A percentile compares a stretch with the other conserved stretches of the same genome.
phyloP scores from a whole-genome alignment of 2,329 filamentous ascomycete genomes.

The Ophiostoma triangulosporum region DNA sequence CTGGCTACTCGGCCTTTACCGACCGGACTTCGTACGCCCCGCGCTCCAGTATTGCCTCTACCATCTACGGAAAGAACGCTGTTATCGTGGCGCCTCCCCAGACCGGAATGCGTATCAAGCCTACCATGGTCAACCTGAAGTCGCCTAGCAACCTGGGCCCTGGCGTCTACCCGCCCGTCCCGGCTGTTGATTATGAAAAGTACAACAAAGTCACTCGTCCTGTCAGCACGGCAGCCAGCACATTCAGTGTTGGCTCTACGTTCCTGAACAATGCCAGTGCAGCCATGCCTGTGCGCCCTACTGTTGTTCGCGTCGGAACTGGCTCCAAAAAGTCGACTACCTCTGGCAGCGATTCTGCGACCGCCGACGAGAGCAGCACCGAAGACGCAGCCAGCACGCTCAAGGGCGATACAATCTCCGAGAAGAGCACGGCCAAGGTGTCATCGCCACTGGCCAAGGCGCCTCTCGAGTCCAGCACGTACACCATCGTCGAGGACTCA shows the following conservation, averaged over 20 bases:
- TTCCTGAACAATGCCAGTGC: constrained; percentile 52
- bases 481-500: constrained; percentile 37
- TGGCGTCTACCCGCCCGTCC: constrained; percentile 50
- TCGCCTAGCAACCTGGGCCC: constrained; percentile 39
- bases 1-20: constrained; percentile 52
- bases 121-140: constrained; percentile 87
- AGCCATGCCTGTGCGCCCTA: constrained; percentile 41
- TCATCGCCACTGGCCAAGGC: not conserved
- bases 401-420: not conserved
- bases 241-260: constrained; percentile 55
- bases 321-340: constrained; percentile 28
- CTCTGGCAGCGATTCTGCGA: constrained; percentile 8
- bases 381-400: not conserved
- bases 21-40: constrained; percentile 48
- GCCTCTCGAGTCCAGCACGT: constrained; percentile 28
- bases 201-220: constrained; percentile 36
- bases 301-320: constrained; percentile 45
- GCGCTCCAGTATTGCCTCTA: constrained; percentile 72
- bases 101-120: constrained; percentile 75
- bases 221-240: constrained; percentile 38
- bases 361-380: not conserved
- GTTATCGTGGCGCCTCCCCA: constrained; percentile 72
- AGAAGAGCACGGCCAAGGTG: not conserved
- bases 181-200: constrained; percentile 52
- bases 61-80: constrained; percentile 85